Base-by-base conservation (phyloP, 805 yeast species). In the Metschnikowia colocasiae region DNA sequence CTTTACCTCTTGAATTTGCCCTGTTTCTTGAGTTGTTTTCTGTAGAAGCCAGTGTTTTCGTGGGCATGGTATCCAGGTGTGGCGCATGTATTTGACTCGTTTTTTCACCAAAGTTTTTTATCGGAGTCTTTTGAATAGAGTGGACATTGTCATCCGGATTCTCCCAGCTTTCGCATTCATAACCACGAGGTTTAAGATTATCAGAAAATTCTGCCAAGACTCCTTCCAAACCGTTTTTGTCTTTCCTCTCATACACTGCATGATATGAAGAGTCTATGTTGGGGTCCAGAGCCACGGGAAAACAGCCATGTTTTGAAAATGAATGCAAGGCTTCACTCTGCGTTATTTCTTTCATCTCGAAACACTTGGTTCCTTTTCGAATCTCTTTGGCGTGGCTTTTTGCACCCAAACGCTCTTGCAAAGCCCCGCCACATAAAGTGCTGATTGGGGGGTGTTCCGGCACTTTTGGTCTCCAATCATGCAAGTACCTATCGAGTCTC, bases 391-490 rank as follows among this genome's bases (percentile, higher is more conserved):
- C 12, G 7, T 35, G 26, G 18, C 20, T 27, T 13, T 27, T 38
- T 13, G 18, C 22, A 12, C 20, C 31, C 22, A 13, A 16, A 9
- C 8, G 12, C 8, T 7, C 12, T 2, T 29, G 12, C 13, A n/a
- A 7, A 29, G 12, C 25, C 2, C 16, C 12, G 26, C 25, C 33
- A 20, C 18, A 39, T n/a, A 39, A 30, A 13, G 34, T 8, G 18
- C 20, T 15, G 13, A 39, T 19, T 7, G 26, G 42, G 3, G 42
- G 42, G 20, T 39, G 29, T 19, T 10, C 12, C 13, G 42, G 42
- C 5, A 39, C 42, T 39, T 29, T 39, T 19, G 42, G 42, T 16
- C 29, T 20, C 42, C 42, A 39, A 15, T 29, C n/a, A 9, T 30
- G 34, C 19, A 39, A 39, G 19, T 13, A 29, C 2, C 26, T 19